A percentile compares a stretch with the other conserved stretches of the same genome.
Evolutionary conservation across 768 basidiomycete genomes (phyloP).

Genomic region (Phaeolepiota aurea): DNA sequence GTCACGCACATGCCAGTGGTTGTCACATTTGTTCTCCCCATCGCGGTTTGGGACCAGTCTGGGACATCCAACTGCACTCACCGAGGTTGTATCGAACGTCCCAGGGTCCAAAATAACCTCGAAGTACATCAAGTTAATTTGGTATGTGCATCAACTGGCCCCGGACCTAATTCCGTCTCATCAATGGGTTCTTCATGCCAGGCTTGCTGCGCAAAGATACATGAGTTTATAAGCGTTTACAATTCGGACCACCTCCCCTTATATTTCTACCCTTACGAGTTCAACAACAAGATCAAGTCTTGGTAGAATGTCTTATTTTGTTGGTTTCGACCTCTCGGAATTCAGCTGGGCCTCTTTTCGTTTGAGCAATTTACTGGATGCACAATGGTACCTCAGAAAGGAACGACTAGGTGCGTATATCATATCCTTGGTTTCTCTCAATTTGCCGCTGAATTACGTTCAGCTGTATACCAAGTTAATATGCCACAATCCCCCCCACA

Average conservation of each 20-base stretch:
- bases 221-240: neutral
- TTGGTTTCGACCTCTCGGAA: slow-evolving; percentile 25
- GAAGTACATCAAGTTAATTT: too few relatives aligned
- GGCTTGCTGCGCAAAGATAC: neutral
- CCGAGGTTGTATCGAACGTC: too few relatives aligned
- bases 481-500: neutral
- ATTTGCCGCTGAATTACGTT: neutral
- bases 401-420: slow-evolving; percentile 21
- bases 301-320: slow-evolving; percentile 19
- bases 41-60: too few relatives aligned
- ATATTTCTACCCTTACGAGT: neutral
- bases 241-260: neutral
- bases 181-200: neutral
- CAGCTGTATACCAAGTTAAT: neutral
- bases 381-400: slow-evolving; percentile 20
- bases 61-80: too few relatives aligned
- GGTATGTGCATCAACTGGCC: too few relatives aligned
- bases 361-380: slow-evolving; percentile 21
- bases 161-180: too few relatives aligned
- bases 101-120: too few relatives aligned
- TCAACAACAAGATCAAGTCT: neutral
- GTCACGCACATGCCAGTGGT: too few relatives aligned
- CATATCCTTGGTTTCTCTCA: slow-evolving; percentile 4
- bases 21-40: too few relatives aligned
- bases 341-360: slow-evolving; percentile 24